Percentiles rank a stretch among this genome's conserved stretches.
phyloP scores from a whole-genome alignment of 495 filamentous ascomycete species.

The Tuber microsphaerosporum region DNA sequence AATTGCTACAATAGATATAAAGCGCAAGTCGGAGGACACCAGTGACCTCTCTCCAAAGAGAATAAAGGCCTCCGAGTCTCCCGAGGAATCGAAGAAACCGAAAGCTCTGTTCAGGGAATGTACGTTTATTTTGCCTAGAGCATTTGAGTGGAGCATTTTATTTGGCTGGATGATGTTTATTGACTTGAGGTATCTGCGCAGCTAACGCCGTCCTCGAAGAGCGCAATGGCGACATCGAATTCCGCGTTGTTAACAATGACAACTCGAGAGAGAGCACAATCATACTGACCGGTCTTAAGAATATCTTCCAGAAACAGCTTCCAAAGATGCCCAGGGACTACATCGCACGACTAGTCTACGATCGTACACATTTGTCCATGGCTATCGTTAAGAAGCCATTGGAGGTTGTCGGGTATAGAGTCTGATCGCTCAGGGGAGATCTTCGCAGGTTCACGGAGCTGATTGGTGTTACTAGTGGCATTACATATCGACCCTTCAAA shows the following conservation, averaged over 20 bases:
- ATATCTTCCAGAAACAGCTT: constrained; percentile 96
- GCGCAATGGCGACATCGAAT: constrained; percentile 90
- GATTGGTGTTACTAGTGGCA: constrained; percentile 49
- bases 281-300: constrained; percentile 91
- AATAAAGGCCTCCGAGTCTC: constrained; percentile 32
- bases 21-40: constrained; percentile 38
- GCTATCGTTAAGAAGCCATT: constrained; percentile 95
- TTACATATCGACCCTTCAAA: constrained; percentile 94
- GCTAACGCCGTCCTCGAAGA: constrained; percentile 76
- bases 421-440: background rate
- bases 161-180: background rate
- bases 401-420: constrained; percentile 64
- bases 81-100: constrained; percentile 38
- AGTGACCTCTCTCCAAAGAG: constrained; percentile 34
- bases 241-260: constrained; percentile 97
- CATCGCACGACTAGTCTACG: constrained; percentile 92
- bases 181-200: constrained; percentile 4
- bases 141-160: background rate
- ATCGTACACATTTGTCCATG: constrained; percentile 90
- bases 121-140: constrained; percentile 8
- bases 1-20: constrained; percentile 21
- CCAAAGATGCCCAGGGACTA: constrained; percentile 99
- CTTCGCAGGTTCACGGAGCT: background rate
- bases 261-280: constrained; percentile 78
- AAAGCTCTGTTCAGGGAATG: constrained; percentile 40